phyloP scores from a whole-genome alignment of 192 early-diverging fungal species.

The Entrophospora sp. region DNA sequence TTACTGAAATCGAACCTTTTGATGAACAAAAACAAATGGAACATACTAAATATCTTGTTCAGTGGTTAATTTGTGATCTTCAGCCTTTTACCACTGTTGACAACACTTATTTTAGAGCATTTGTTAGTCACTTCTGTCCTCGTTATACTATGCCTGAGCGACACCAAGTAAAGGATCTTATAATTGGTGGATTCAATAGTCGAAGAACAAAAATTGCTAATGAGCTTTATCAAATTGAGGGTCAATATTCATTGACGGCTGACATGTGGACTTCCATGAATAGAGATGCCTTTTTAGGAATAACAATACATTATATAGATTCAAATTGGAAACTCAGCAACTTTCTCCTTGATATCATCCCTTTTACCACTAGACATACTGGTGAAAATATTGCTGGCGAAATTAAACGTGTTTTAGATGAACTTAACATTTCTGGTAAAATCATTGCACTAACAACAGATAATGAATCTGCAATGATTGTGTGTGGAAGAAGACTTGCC shows the following conservation, averaged over 20 bases:
- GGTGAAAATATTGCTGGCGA: neutral
- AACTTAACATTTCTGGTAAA: neutral
- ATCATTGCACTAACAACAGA: neutral
- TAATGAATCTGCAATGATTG: neutral
- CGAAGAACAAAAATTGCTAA: neutral
- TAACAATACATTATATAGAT: slow-evolving; percentile 14
- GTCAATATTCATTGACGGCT: neutral
- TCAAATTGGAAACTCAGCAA: neutral
- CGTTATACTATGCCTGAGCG: neutral
- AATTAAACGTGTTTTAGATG: neutral
- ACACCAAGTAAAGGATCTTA: neutral
- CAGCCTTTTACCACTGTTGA: neutral
- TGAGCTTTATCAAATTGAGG: neutral
- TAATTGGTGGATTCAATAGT: neutral
- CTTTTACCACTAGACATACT: neutral
- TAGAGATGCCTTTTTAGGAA: neutral
- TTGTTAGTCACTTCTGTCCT: neutral
- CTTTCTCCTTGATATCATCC: slow-evolving; percentile 10
- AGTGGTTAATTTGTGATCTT: neutral
- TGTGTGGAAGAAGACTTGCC: neutral
- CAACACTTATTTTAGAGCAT: neutral
- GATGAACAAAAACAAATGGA: neutral
- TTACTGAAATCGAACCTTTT: neutral
- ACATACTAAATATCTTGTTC: neutral
- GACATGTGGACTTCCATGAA: slow-evolving; percentile 1